These are phyloP conservation scores for Cladochytrium replicatum DNA, from an alignment of 192 early-diverging fungal genomes.

Conservation along the genomic window DNA sequence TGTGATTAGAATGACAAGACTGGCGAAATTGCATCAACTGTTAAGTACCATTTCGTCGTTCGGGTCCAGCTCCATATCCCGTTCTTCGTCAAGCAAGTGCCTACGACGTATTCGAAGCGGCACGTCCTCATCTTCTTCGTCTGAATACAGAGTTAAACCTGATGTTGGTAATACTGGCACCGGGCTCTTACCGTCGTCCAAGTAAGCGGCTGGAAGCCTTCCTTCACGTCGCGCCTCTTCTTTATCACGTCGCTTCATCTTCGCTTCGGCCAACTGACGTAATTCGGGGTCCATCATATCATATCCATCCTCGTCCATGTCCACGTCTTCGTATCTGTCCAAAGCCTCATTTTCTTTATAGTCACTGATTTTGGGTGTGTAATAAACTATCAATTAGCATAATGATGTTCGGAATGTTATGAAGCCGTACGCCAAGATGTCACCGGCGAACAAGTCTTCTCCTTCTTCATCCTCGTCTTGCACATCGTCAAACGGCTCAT, in stretches of 20 bases:
- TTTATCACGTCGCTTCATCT: conserved; percentile 69
- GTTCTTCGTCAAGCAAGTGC: conserved; percentile 32
- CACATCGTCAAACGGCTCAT: conserved; percentile 3
- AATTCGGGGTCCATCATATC: conserved; percentile 58
- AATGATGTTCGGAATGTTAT: not conserved
- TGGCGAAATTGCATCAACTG: not conserved
- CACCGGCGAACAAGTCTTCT: conserved; percentile 83
- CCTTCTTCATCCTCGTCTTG: conserved; percentile 66
- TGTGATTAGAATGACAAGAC: not conserved
- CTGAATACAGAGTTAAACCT: conserved; percentile 3
- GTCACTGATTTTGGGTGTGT: conserved; percentile 44
- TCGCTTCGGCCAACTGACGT: conserved; percentile 65
- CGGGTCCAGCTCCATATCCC: conserved; percentile 46
- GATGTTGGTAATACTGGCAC: conserved; percentile 9
- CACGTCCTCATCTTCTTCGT: conserved; percentile 33
- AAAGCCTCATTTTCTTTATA: conserved; percentile 60
- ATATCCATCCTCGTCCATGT: conserved; percentile 77
- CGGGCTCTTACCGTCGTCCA: conserved; percentile 61
- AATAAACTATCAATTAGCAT: not conserved
- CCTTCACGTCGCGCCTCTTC: conserved; percentile 57
- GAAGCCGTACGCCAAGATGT: conserved; percentile 61
- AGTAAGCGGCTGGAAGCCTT: conserved; percentile 78
- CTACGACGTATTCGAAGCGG: conserved; percentile 38
- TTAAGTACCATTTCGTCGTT: conserved; percentile 39
- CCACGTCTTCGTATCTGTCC: conserved; percentile 72